Conservation (phyloP, 2,329 filamentous ascomycete genomes). For the Ceratocystis eucalypticola region DNA sequence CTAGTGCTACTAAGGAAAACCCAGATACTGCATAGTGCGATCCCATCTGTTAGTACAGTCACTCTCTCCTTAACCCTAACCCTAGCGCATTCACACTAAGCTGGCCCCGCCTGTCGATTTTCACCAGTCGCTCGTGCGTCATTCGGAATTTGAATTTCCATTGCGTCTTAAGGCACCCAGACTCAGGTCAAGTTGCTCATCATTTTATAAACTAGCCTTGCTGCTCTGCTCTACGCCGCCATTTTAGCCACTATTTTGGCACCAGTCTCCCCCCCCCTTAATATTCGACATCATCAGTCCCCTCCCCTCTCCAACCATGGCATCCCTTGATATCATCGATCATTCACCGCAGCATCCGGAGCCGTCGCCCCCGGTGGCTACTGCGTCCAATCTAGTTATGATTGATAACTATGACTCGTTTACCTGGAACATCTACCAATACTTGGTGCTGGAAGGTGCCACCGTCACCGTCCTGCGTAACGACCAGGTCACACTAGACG, state of each 20-base stretch:
- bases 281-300: not conserved
- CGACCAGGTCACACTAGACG: conserved; percentile 75
- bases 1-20: not conserved
- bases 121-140: not conserved
- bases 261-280: not conserved
- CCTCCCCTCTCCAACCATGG: conserved; percentile 30
- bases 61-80: not conserved
- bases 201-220: not conserved
- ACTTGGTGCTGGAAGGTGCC: conserved; percentile 89
- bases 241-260: not conserved
- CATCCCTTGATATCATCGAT: conserved; percentile 45
- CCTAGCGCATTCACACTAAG: conserved; percentile 4
- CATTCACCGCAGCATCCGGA: conserved; percentile 78
- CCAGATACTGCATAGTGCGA: not conserved
- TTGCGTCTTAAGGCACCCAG: not conserved
- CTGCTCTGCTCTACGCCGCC: not conserved
- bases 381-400: conserved; percentile 78
- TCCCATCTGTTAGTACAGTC: not conserved
- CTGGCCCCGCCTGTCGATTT: conserved; percentile 5
- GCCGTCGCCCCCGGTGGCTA: conserved; percentile 56
- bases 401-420: conserved; percentile 99
- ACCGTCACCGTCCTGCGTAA: conserved; percentile 83
- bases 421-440: conserved; percentile 99
- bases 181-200: not conserved
- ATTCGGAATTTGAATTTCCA: not conserved